phyloP scores from a whole-genome alignment of 768 basidiomycete genomes.

The Mycena filopes region DNA sequence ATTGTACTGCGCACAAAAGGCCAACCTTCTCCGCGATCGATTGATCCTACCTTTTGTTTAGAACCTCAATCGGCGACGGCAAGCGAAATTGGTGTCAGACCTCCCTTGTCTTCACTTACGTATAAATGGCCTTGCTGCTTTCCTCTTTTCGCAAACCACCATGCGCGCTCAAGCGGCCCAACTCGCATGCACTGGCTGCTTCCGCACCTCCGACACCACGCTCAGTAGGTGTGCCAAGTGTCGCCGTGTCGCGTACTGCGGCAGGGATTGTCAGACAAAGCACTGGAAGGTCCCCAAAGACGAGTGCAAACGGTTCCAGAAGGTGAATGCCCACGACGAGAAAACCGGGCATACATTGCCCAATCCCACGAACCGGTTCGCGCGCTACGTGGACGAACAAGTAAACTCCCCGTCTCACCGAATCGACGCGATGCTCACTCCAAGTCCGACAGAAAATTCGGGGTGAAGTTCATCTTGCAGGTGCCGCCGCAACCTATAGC shows the following conservation, averaged over 20 bases:
- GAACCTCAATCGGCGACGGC: no score
- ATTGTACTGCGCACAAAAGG: no score
- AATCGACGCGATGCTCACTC: neutral
- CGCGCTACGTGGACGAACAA: constrained; percentile 1
- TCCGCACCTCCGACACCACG: neutral
- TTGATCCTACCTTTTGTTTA: no score
- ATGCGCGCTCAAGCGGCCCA: no score
- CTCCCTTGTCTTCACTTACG: no score
- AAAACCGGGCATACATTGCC: neutral
- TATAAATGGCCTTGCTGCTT: no score
- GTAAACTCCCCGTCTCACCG: constrained; percentile 3
- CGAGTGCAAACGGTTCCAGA: neutral
- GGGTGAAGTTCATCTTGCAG: neutral
- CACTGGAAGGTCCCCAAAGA: constrained; percentile 13
- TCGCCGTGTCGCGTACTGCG: constrained; percentile 15
- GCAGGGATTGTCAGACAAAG: constrained; percentile 2
- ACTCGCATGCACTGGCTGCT: neutral
- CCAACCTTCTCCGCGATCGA: no score
- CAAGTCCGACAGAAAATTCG: neutral
- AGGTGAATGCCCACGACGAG: constrained; percentile 12
- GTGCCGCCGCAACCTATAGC: neutral
- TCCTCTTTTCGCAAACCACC: no score
- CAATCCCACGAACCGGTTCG: neutral
- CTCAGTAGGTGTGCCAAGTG: neutral
- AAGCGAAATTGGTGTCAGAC: no score